Base-by-base conservation (phyloP, 2,329 filamentous ascomycete species). In the Beauveria varroae region DNA sequence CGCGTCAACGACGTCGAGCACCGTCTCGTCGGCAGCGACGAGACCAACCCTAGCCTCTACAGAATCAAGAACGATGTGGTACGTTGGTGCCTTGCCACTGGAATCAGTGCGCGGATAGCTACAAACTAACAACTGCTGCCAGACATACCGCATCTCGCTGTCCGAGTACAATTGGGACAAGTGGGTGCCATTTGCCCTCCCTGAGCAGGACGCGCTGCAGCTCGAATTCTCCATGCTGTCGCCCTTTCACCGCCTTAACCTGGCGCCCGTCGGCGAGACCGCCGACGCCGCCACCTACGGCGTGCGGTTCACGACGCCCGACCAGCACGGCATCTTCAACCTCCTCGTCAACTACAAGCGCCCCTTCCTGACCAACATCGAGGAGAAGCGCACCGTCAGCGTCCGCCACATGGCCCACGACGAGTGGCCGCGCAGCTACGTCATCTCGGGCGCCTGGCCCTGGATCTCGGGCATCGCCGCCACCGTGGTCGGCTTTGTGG, bases 191-290 rank as follows among this genome's bases (percentile, higher is more conserved):
- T 97, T 92, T 76, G 79, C 79, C 46, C 79, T 89, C 22, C 86
- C 91, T 24, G 71, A 81, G 9, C 80, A 77, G 64, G 95, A 99
- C 72, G 81, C 80, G 30, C 72, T 99, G 40, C 95, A 99, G 76
- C 90, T 99, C 64, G 95, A 99, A 76, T 97, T 98, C 81, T 93
- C 87, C 78, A 99, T 98, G 95, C 88, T 99, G 52, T 97, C 93
- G 1, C 93, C 95, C 61, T 98, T 97, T 85, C 89, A 97, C 78
- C 93, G 95, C 47, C 82, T 98, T 40, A 81, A 86, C 63, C 86
- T 99, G 37, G 69, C 78, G 9, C 83, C 85, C 16, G 73, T 79
- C 10, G 74, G 76, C 37, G 80, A 79, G 28, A 88, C 86, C 1
- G 75, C 81, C 60, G 87, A 90, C 68, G 86, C 86, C 65, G 87